A percentile compares a stretch with the other conserved stretches of the same genome.
phyloP scores from a whole-genome alignment of 2,329 filamentous ascomycete species.

The Scopulariopsis brevicaulis region DNA sequence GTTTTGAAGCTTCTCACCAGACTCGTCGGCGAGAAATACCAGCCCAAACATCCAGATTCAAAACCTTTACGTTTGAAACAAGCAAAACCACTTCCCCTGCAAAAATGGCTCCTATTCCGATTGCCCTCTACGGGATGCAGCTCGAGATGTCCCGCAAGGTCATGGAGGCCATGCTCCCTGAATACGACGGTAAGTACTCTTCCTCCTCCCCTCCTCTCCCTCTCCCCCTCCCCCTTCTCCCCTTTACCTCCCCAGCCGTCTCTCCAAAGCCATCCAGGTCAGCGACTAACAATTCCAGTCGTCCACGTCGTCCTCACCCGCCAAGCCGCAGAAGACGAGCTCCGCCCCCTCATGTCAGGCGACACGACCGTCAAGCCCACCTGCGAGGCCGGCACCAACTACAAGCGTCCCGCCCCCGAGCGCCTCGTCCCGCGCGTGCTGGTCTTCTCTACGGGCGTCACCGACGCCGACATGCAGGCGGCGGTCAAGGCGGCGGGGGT shows the following conservation, averaged over 20 bases:
- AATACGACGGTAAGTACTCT: constrained; percentile 6
- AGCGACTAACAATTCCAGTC: neutral
- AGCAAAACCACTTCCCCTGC: neutral
- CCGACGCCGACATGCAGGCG: neutral
- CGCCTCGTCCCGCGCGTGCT: constrained; percentile 1
- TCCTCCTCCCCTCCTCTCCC: neutral
- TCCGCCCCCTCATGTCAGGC: constrained; percentile 4
- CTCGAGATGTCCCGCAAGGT: constrained; percentile 5
- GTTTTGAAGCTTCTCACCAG: neutral
- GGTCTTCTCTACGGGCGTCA: neutral
- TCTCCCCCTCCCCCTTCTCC: no score
- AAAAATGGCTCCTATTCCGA: constrained; percentile 6
- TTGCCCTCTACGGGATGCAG: constrained; percentile 7
- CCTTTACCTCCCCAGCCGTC: no score
- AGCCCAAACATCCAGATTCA: neutral
- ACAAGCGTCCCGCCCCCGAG: neutral
- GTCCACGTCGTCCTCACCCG: constrained; percentile 5
- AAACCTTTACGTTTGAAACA: neutral
- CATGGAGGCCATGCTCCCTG: constrained; percentile 4
- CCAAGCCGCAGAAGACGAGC: constrained; percentile 4
- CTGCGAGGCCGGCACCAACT: constrained; percentile 5
- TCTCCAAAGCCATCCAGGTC: neutral
- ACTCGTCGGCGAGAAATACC: neutral
- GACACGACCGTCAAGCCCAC: neutral
- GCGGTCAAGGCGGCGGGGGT: constrained; percentile 2